These are phyloP conservation scores for Leucoagaricus sp. DNA, from an alignment of 1,284 basidiomycete species.

Conservation along the genomic window DNA sequence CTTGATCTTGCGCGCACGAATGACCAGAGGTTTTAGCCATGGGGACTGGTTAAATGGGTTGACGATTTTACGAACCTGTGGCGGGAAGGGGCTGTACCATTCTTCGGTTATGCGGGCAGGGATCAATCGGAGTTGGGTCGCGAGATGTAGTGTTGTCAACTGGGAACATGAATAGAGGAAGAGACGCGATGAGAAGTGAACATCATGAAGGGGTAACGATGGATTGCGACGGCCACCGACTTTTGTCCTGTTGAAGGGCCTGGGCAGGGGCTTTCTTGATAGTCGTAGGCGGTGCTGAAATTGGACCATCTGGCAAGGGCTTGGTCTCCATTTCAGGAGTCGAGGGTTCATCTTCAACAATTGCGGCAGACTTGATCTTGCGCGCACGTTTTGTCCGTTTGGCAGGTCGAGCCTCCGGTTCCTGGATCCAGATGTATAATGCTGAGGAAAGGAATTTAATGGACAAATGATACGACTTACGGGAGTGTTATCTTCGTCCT, in stretches of 20 bases:
- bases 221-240: constrained; percentile 34
- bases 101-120: not conserved
- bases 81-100: not conserved
- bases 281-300: constrained; percentile 15
- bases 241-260: constrained; percentile 55
- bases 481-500: constrained; percentile 38
- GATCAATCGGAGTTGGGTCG: not conserved
- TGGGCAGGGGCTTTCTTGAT: constrained; percentile 23
- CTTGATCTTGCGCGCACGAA: constrained; percentile 39
- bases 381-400: constrained; percentile 40
- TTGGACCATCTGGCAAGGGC: constrained; percentile 26
- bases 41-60: not conserved
- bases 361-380: constrained; percentile 40
- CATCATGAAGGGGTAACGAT: constrained; percentile 15
- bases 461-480: constrained; percentile 23
- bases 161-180: constrained; percentile 32
- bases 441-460: not conserved
- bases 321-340: constrained; percentile 17
- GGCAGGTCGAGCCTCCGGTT: constrained; percentile 32
- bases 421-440: constrained; percentile 16
- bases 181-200: constrained; percentile 19
- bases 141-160: not conserved
- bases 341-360: constrained; percentile 31
- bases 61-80: not conserved
- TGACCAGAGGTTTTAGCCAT: too few relatives aligned